These are phyloP conservation scores for Westerdykella ornata DNA, from an alignment of 2,329 filamentous ascomycete species.

Conservation along the genomic window DNA sequence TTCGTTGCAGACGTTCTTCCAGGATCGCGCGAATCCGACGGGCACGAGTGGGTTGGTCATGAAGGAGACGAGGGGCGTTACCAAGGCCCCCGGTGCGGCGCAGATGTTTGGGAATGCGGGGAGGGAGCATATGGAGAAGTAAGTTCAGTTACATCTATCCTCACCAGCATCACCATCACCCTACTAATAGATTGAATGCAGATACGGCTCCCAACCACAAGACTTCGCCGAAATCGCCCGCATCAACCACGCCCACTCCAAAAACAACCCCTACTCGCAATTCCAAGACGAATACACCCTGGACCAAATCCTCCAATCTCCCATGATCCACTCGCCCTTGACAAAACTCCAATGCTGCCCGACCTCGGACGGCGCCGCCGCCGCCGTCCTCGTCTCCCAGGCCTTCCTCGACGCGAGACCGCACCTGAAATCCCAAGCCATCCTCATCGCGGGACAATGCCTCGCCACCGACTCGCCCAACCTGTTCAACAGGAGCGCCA, in stretches of 20 bases:
- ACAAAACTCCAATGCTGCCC: conserved; percentile 99
- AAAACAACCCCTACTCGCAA: conserved; percentile 94
- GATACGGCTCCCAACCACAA: conserved; percentile 71
- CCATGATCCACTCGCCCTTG: conserved; percentile 76
- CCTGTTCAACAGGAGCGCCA: conserved; percentile 71
- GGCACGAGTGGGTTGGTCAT: conserved; percentile 71
- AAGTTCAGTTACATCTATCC: conserved; percentile 30
- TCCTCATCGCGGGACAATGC: conserved; percentile 81
- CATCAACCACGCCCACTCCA: conserved; percentile 86
- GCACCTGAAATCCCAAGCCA: conserved; percentile 72
- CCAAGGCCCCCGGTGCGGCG: conserved; percentile 75
- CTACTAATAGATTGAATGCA: conserved; percentile 34
- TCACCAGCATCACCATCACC: background rate
- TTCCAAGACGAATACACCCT: conserved; percentile 88
- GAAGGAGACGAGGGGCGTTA: conserved; percentile 71
- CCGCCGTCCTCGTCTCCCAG: conserved; percentile 82
- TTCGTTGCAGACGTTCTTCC: conserved; percentile 75
- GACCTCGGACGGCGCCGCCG: conserved; percentile 85
- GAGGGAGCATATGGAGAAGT: conserved; percentile 91
- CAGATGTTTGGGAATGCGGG: conserved; percentile 97
- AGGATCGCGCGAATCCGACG: conserved; percentile 75
- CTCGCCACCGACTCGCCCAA: conserved; percentile 76
- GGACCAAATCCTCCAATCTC: conserved; percentile 68
- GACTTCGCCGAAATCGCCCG: conserved; percentile 95
- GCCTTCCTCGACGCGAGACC: conserved; percentile 79